phyloP scores from a whole-genome alignment of 2,329 filamentous ascomycete species.

The Fusarium sororula region DNA sequence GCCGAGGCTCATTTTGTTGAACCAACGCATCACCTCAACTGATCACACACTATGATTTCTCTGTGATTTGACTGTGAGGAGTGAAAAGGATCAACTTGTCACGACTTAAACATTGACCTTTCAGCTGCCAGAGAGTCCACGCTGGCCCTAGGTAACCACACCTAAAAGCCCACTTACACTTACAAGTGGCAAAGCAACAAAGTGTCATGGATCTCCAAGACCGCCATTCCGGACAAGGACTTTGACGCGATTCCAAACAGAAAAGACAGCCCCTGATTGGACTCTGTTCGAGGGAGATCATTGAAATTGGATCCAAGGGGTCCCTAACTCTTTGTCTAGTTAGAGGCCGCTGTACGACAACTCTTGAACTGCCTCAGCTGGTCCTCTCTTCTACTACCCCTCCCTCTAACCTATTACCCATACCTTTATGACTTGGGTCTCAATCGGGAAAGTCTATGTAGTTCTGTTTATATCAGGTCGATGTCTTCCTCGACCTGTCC shows the following conservation, averaged over 20 bases:
- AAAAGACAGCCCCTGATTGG: conserved; percentile 7
- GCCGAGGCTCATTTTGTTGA: conserved; percentile 17
- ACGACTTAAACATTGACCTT: not conserved
- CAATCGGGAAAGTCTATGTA: not conserved
- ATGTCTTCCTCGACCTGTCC: not conserved
- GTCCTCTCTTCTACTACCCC: not conserved
- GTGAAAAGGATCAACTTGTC: not conserved
- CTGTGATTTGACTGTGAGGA: not conserved
- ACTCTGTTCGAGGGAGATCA: not conserved
- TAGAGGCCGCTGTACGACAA: conserved; percentile 11
- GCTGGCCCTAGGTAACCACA: conserved; percentile 7
- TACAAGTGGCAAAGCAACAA: conserved; percentile 25
- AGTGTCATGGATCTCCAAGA: conserved; percentile 28
- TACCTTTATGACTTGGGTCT: not conserved
- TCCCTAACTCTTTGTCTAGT: conserved; percentile 10
- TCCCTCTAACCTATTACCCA: not conserved
- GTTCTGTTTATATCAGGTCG: not conserved
- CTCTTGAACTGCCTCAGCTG: not conserved
- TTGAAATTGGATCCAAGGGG: not conserved
- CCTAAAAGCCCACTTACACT: conserved; percentile 1
- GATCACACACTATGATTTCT: not conserved
- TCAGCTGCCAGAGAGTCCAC: not conserved
- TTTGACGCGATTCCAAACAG: conserved; percentile 6
- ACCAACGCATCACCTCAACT: conserved; percentile 1
- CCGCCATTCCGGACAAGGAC: conserved; percentile 3